Base-by-base conservation (phyloP, 305 asterid species). In the Solanum hybrid region DNA sequence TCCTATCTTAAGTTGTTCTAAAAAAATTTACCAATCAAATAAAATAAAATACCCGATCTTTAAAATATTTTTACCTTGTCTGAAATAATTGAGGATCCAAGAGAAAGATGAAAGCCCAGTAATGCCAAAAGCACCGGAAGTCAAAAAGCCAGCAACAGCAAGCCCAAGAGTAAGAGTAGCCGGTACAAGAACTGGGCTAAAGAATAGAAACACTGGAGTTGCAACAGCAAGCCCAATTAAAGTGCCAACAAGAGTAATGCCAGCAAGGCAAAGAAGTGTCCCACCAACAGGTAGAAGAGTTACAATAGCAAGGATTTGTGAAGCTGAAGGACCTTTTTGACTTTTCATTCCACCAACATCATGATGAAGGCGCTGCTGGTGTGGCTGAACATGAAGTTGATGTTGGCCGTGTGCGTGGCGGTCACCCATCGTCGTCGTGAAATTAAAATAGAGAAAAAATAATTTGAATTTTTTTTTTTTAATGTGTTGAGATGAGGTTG, bases 91-190 rank as follows among this genome's bases (percentile, higher is more conserved):
- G 90, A 97, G 61, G 10, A 97, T 96, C 98, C 97, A 97, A 65
- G 98, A 94, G 1, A 97, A 93, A 13, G 99, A 94, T 45, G 96
- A 92, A 13, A 94, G 93, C 1, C 97, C 96, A 31, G 97, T 93
- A 45, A 95, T 90, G 51, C 96, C 97, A 34, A 95, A 93, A 0
- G 97, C 96, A 32, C 10, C 97, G 0, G 96, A 95, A 10, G 96
- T 92, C 81, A 95, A 81, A 29, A 95, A 91, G 11, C 95, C 96
- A 32, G 94, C 86, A 13, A 94, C 95, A 9, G 96, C 91, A 15
- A 95, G 94, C 33, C 84, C 95, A 12, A 94, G 2, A 0, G 95
- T 87, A 6, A 94, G 77, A 39, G 91, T 90, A 22, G 96, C 96
- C 33, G 97, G 97, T 89, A 95, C 92, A 29, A 94, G 33, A 65